Evolutionary conservation across 805 yeast genomes (phyloP).

Genomic region (Candida alai): DNA sequence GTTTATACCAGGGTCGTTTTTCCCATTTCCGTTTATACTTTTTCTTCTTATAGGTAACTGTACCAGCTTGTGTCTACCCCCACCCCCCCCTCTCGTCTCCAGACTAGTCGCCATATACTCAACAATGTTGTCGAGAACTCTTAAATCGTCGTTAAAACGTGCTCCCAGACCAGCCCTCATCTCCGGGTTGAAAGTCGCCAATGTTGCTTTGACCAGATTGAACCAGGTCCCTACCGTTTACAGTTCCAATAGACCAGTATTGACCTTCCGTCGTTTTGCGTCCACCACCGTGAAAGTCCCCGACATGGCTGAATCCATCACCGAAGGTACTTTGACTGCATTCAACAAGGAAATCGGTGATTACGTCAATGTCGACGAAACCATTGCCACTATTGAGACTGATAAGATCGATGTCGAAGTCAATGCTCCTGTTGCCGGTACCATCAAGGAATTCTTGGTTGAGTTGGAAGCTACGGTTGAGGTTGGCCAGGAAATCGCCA

Average conservation of each 20-base stretch:
- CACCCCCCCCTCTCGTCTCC: too few species aligned
- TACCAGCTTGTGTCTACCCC: too few species aligned
- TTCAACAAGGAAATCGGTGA: conserved; percentile 80
- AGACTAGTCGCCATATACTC: too few species aligned
- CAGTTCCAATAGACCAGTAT: conserved; percentile 6
- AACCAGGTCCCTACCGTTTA: conserved; percentile 10
- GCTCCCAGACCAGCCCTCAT: conserved; percentile 8
- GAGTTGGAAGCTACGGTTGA: conserved; percentile 87
- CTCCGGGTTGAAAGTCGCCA: conserved; percentile 12
- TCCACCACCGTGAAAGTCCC: conserved; percentile 77
- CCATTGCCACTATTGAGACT: conserved; percentile 94
- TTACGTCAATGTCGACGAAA: conserved; percentile 79
- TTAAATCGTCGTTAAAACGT: conserved; percentile 27
- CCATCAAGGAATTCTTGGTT: conserved; percentile 77
- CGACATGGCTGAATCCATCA: conserved; percentile 96
- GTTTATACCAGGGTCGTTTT: too few species aligned
- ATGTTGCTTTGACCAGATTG: conserved; percentile 18
- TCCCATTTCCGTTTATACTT: too few species aligned
- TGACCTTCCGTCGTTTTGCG: conserved; percentile 35
- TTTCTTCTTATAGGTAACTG: too few species aligned
- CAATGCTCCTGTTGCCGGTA: conserved; percentile 90
- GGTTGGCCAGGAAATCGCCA: conserved; percentile 89
- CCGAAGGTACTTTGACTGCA: conserved; percentile 86
- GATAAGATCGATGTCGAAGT: conserved; percentile 98
- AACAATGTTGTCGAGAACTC: conserved; percentile 32